Evolutionary conservation across 2,329 filamentous ascomycete genomes (phyloP).

Genomic region (Orbilia quercus): DNA sequence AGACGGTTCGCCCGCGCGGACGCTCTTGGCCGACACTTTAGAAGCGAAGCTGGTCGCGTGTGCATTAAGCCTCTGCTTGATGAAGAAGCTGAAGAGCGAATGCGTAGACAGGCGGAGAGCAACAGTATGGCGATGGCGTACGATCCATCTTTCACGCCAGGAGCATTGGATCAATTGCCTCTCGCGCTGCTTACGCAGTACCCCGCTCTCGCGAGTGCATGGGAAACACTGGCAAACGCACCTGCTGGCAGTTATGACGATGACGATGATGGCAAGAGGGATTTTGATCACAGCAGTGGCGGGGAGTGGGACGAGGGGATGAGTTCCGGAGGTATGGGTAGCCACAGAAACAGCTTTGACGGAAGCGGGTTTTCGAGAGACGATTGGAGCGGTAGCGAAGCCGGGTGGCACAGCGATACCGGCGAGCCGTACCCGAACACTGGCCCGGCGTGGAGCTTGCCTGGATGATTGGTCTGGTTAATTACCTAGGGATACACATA

Average conservation of each 20-base stretch:
- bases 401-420: conserved; percentile 51
- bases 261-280: conserved; percentile 73
- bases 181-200: conserved; percentile 90
- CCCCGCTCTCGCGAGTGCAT: conserved; percentile 89
- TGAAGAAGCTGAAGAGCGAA: conserved; percentile 84
- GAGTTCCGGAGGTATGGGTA: conserved; percentile 57
- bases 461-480: conserved; percentile 12
- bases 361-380: conserved; percentile 57
- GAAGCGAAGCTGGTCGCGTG: conserved; percentile 91
- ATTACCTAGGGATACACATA: neutral
- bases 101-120: conserved; percentile 66
- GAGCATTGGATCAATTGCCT: conserved; percentile 76
- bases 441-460: conserved; percentile 34
- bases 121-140: conserved; percentile 72
- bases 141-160: conserved; percentile 66
- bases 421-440: conserved; percentile 41
- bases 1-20: conserved; percentile 94
- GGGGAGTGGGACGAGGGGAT: conserved; percentile 59
- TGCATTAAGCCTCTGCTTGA: conserved; percentile 98
- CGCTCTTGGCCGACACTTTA: conserved; percentile 91
- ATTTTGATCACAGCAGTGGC: conserved; percentile 61
- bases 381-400: conserved; percentile 56
- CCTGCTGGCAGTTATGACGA: conserved; percentile 75
- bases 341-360: conserved; percentile 59
- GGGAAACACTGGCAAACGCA: conserved; percentile 77